Evolutionary conservation across 2,329 filamentous ascomycete species (phyloP), one percentile per base, ranked within the genome.

Genomic region (Talaromyces sp.): DNA sequence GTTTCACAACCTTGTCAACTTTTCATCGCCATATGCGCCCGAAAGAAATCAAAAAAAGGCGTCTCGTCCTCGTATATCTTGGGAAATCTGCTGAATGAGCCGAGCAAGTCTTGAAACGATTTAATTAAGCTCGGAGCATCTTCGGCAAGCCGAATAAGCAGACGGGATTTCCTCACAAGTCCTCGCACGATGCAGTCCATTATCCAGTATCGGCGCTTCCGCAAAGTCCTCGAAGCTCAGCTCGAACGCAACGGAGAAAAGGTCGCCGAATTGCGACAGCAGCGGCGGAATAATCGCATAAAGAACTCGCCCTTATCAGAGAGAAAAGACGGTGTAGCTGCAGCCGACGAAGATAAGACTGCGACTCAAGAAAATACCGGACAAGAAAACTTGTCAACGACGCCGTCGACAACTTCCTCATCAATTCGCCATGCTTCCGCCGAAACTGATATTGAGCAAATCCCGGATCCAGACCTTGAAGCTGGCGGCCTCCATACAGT

Each of bases 131-230:
- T 46, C 9, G 10, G 10, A 24, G 11, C 19, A 21, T 24, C 43
- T 17, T 46, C 26, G 24, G 27, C 27, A 52, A 21, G 5, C 38
- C 38, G 19, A 46, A 4, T 49, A 24, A 41, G n/a, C 13, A 26
- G 26, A 24, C 7, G n/a, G 24, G 21, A n/a, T n/a, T n/a, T 32
- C 9, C 19, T 35, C n/a, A 29, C 10, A 24, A 6, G 4, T 10
- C 29, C n/a, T 32, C 24, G 38, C 55, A 43, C 51, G 8, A 70
- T 71, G 69, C 69, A 71, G 43, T 69, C 68, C 3, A 58, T 69
- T 51, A 54, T 66, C 14, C 68, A 70, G 54, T 71, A 71, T 58
- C 65, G 64, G 17, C 65, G 64, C 14, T 64, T 71, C 24, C 59
- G 64, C 41, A 64, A 58, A 60, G 60, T 64, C 52, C 64, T 68